Base-by-base conservation (phyloP, 192 early-diverging fungal species). In the Phycomyces blakesleeanus region DNA sequence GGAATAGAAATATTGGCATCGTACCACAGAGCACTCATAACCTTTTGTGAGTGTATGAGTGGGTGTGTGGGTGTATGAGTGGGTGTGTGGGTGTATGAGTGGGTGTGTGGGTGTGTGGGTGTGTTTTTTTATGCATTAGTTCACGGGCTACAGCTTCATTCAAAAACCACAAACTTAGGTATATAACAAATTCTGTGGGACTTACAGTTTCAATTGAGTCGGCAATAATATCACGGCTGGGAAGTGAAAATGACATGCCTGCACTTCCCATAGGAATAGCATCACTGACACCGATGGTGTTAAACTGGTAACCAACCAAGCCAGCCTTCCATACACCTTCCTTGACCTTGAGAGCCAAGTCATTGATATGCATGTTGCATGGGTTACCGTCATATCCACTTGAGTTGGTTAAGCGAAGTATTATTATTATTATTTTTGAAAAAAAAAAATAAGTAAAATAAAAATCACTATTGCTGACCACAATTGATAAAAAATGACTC, bases 371-470 rank as follows among this genome's bases (percentile, higher is more conserved):
- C 94, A 98, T 97, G 78, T 99, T 99, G 84, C 97, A 99, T 6
- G 97, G 93, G 74, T 99, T 99, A 60, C 97, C 97, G 71, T 99
- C 97, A 71, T 94, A 97, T 86, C 95, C 92, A 22, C 87, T 87
- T n/a, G n/a, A n/a, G n/a, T n/a, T n/a, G n/a, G n/a, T n/a, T n/a
- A n/a, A n/a, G n/a, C 61, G 9, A 16, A 12, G 54, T 37, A 40
- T n/a, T n/a, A n/a, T n/a, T n/a, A n/a, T n/a, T n/a, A n/a, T n/a
- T n/a, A n/a, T n/a, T n/a, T n/a, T n/a, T n/a, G n/a, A n/a, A n/a
- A n/a, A n/a, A n/a, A n/a, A n/a, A n/a, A 15, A 37, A 39, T 53
- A 54, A 41, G 2, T 7, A 0, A 7, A 55, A 16, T 27, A n/a
- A 26, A 15, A 12, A 41, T 59, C 16, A 66, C 27, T 5, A 59